A percentile compares a stretch with the other conserved stretches of the same genome.
phyloP scores from a whole-genome alignment of 257 asterid species.

The Ajuga chamaepitys region DNA sequence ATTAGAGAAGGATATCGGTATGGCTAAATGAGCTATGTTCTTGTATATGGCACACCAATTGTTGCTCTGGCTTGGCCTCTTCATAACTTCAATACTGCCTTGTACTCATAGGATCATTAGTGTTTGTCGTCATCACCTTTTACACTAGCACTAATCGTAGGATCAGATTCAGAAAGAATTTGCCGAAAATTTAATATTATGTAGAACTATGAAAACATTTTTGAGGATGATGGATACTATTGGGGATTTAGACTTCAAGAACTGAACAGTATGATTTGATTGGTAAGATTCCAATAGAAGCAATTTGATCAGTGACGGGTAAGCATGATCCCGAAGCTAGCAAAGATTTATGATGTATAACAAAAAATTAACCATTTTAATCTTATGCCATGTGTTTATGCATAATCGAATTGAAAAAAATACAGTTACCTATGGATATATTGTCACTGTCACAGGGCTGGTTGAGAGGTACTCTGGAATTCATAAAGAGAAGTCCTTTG shows the following conservation, averaged over 20 bases:
- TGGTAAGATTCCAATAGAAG: neutral
- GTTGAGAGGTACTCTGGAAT: too few relatives aligned
- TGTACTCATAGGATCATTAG: neutral
- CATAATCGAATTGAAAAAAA: neutral
- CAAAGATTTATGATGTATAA: neutral
- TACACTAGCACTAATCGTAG: neutral
- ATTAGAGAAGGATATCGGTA: conserved; percentile 96
- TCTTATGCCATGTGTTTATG: neutral
- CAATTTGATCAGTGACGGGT: conserved; percentile 1
- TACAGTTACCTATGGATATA: too few relatives aligned
- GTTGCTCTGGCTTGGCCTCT: neutral
- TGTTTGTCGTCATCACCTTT: too few relatives aligned
- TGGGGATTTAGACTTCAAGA: neutral
- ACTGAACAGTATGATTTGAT: neutral
- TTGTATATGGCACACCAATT: neutral
- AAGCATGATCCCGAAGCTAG: neutral
- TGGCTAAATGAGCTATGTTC: neutral
- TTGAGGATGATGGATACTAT: too few relatives aligned
- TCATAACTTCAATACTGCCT: neutral
- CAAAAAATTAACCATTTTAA: neutral
- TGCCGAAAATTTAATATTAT: neutral
- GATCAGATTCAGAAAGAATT: neutral
- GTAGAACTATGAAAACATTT: neutral
- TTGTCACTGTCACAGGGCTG: too few relatives aligned
- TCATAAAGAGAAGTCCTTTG: too few relatives aligned